Evolutionary conservation across 805 yeast species (phyloP), one percentile per base, ranked within the genome.

Genomic region (Lipomyces starkeyi): DNA sequence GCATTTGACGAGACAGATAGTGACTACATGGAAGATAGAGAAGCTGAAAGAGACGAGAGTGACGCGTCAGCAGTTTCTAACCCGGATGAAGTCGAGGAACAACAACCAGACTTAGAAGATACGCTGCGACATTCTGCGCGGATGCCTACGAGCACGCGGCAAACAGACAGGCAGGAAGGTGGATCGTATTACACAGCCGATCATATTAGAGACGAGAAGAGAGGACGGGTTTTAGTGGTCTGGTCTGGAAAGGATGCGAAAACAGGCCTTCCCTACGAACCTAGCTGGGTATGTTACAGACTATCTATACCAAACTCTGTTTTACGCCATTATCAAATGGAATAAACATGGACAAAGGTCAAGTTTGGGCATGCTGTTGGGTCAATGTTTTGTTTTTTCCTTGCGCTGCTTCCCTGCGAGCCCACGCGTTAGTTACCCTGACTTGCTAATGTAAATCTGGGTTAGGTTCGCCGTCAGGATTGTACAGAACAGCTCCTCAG

Each of bases 171-270:
- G 6, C 54, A 6, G 52, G 22, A n/a, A 22, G 53, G 25, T 9
- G 29, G 17, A 27, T 53, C 13, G 29, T 64, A 54, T 34, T 64
- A 20, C 20, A 25, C 60, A 9, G 61, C 60, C 35, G 35, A 61
- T 34, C 43, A 59, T 47, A 64, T 64, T 35, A 14, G 40, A 47
- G 37, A 59, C 13, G 67, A 64, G 55, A n/a, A 49, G 47, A 34
- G 13, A 17, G 37, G 34, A 27, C 58, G 37, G 14, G 63, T 64
- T 6, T 59, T 64, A 2, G 64, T 64, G 8, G 53, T 8, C 17
- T 64, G 67, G 67, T 29, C 32, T 14, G 67, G 55, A 49, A 37
- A 7, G 32, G 67, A 64, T 52, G 61, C 67, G 27, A 49, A 13
- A 13, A 60, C 67, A 29, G 47, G 47, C 34, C 22, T 43, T 27